Evolutionary conservation across 2,329 filamentous ascomycete genomes (phyloP).

Genomic region (Bipolaris oryzae): DNA sequence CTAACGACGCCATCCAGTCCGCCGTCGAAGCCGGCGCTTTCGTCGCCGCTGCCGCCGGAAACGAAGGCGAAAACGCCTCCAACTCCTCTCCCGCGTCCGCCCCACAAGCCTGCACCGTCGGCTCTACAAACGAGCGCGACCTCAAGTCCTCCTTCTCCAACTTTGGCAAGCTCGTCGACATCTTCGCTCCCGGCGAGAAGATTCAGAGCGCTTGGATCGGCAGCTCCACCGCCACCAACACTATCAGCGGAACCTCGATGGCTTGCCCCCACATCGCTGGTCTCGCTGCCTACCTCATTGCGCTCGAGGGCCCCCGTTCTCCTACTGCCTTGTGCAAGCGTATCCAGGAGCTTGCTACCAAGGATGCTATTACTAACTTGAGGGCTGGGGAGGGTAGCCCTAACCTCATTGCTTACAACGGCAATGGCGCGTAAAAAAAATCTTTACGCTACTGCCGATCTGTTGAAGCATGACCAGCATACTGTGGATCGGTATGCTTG

Average conservation of each 20-base stretch:
- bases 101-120: constrained; percentile 41
- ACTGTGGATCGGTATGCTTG: no score
- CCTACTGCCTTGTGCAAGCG: constrained; percentile 19
- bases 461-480: no score
- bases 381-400: constrained; percentile 12
- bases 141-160: constrained; percentile 18
- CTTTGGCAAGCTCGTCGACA: constrained; percentile 33
- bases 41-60: constrained; percentile 38
- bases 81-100: constrained; percentile 38
- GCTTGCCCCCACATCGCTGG: background rate
- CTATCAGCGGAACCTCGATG: constrained; percentile 19
- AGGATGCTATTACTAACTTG: constrained; percentile 14
- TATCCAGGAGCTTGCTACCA: constrained; percentile 18
- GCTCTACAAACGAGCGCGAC: constrained; percentile 19
- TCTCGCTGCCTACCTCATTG: constrained; percentile 20
- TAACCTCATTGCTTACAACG: constrained; percentile 28
- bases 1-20: constrained; percentile 34
- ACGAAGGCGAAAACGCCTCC: constrained; percentile 26
- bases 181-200: constrained; percentile 42
- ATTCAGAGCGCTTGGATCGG: constrained; percentile 52
- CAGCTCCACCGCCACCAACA: constrained; percentile 13
- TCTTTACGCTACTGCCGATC: background rate
- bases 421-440: constrained; percentile 1
- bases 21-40: constrained; percentile 35
- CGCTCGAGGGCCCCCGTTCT: constrained; percentile 23